Base-by-base conservation (phyloP, 2,329 filamentous ascomycete genomes). In the Epichloe coenophiala region DNA sequence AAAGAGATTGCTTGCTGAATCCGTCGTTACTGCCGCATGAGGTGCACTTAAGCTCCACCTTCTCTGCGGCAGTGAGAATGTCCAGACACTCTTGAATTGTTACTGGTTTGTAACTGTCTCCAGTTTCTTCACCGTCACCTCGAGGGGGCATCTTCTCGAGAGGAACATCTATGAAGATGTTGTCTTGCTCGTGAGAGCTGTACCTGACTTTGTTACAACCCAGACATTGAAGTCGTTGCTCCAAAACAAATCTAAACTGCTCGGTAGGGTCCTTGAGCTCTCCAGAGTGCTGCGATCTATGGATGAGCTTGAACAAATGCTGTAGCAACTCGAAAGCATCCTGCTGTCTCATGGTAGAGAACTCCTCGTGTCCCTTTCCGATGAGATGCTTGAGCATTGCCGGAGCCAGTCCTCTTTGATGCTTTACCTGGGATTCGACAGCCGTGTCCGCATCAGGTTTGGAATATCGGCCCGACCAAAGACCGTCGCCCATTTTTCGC, bases 341-440 rank as follows among this genome's bases (percentile, higher is more conserved):
- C 66, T 98, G 93, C 62, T 98, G 93, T 47, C 90, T 81, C 90
- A 97, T 97, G 0, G 91, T 97, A 0, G 90, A 95, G 63, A 98
- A 98, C 59, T 98, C 94, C 8, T 78, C 75, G 62, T 98, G 94
- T 1, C 89, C 91, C 53, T 88, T 81, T 4, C 93, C 93, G 54
- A 97, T 83, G 2, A 98, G 75, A 62, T 95, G 85, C 71, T 98
- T 98, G 54, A 98, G 76, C 91, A 98, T 98, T 7, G 89, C 83
- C 40, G 94, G 93, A 9, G 88, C 80, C 44, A 98, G 68, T 2
- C 94, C 93, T 61, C 81, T 89, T 48, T 70, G 67, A 17, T 70
- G 60, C 8, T 57, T 57, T 21, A 65, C 54, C 2, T 82, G 77
- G 35, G 83, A 73, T 56, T 88, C 83, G 9, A 75, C 69, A 33